Evolutionary conservation across 495 filamentous ascomycete species (phyloP).

Genomic region (Penicillium arizonense): DNA sequence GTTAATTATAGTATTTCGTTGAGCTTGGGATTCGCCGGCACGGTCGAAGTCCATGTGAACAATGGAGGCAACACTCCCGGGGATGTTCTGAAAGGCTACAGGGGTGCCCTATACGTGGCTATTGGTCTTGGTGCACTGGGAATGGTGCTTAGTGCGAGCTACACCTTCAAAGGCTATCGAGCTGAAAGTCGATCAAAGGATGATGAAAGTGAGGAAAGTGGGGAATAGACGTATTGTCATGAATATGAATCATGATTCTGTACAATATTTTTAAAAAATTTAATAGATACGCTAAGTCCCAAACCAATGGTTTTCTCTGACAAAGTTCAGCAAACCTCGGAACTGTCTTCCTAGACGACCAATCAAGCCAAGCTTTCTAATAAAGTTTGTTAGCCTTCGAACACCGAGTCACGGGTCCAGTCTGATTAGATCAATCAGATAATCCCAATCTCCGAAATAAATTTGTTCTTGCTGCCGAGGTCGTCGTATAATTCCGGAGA

Average conservation of each 20-base stretch:
- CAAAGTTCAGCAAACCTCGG: no score
- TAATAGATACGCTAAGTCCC: no score
- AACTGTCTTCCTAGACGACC: no score
- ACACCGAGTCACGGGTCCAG: neutral
- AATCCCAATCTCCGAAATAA: neutral
- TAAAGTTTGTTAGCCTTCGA: neutral
- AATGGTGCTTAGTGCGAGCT: slow-evolving; percentile 17
- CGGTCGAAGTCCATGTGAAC: slow-evolving; percentile 53
- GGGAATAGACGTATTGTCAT: neutral
- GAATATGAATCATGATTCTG: no score
- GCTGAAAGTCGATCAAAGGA: slow-evolving; percentile 1
- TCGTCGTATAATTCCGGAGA: no score
- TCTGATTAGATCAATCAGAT: neutral
- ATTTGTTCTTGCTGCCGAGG: neutral
- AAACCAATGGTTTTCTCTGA: no score
- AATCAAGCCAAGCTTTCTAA: neutral
- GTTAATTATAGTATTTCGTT: slow-evolving; percentile 64
- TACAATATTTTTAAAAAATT: no score
- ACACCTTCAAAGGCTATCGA: slow-evolving; percentile 14
- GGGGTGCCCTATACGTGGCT: slow-evolving; percentile 31
- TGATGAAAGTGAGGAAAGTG: neutral
- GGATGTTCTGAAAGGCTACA: slow-evolving; percentile 30
- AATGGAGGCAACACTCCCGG: slow-evolving; percentile 29
- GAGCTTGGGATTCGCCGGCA: slow-evolving; percentile 62
- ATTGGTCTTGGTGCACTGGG: slow-evolving; percentile 28